Base-by-base conservation (phyloP, 225 moss, liverwort and hornwort species). In the Ulota crispa region DNA sequence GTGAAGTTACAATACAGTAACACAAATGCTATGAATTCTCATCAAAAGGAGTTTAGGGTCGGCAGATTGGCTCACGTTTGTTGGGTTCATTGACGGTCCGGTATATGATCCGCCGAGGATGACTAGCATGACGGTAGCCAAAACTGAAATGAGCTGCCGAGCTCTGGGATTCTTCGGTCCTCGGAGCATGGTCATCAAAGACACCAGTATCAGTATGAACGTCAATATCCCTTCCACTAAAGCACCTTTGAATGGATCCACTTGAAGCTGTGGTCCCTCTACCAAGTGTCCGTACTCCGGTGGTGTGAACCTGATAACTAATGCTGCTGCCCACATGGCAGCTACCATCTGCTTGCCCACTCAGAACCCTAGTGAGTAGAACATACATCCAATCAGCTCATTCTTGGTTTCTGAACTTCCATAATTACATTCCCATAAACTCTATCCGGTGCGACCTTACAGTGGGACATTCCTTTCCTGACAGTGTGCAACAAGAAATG, bases 71-170 rank as follows among this genome's bases (percentile, higher is more conserved):
- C 87, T 72, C 63, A 95, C 97, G 27, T 86, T 93, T 31, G 89
- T 88, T n/a, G 97, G 97, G 77, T 98, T 98, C 94, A 95, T 94
- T 4, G 94, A 93, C 30, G 97, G 95, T 20, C 95, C 94, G 14
- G 97, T 95, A 85, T 93, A 94, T 8, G 93, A 83, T 21, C 83
- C 83, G 1, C 97, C 95, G 2, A 93, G 73, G 28, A 87, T 78
- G 23, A 93, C 88, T 5, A 95, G 92, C 77, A 86, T 68, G 63
- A 88, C 67, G 0, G 89, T 93, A 30, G 89, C 39, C 15, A 85
- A 43, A 37, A 92, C 90, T 18, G 91, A 85, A 31, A 95, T 86
- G 41, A 80, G 41, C 27, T 87, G 86, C 83, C 86, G 86, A 23
- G 84, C 34, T 24, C 81, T 4, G 3, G 87, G 87, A 69, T 80